phyloP scores from a whole-genome alignment of 2,329 filamentous ascomycete species.

The Apiospora kogelbergensis region DNA sequence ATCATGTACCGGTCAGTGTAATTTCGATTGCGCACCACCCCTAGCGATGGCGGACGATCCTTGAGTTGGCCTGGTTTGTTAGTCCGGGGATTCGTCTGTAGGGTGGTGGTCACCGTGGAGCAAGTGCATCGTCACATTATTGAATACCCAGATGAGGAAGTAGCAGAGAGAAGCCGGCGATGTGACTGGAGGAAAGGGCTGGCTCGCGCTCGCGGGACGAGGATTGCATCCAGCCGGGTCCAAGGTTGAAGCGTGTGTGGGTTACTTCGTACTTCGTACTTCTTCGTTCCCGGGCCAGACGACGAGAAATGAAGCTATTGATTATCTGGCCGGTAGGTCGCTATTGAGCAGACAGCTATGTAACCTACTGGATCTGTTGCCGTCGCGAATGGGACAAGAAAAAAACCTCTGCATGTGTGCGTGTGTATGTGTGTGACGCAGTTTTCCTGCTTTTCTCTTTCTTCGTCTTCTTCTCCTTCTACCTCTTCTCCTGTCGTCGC shows the following conservation, averaged over 20 bases:
- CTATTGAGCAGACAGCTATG: background rate
- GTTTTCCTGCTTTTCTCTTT: background rate
- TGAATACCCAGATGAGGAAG: background rate
- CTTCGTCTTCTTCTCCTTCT: background rate
- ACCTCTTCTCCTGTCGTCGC: background rate
- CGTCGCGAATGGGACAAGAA: background rate
- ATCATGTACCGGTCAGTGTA: background rate
- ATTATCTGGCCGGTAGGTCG: background rate
- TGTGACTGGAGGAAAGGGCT: background rate
- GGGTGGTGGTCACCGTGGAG: constrained; percentile 3
- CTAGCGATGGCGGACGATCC: constrained; percentile 1
- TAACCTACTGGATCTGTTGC: background rate
- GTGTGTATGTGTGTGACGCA: background rate
- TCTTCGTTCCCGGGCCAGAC: background rate
- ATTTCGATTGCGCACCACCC: constrained; percentile 6
- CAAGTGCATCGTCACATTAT: background rate
- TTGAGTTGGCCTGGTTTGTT: background rate
- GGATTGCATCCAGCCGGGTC: background rate
- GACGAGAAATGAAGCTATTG: background rate
- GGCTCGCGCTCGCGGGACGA: background rate
- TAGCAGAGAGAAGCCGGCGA: background rate
- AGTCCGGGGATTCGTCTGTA: constrained; percentile 1
- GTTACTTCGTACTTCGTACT: background rate
- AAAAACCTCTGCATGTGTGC: background rate
- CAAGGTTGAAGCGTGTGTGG: background rate